Base-by-base conservation (phyloP, 495 filamentous ascomycete species). In the Daldinia concentrica region DNA sequence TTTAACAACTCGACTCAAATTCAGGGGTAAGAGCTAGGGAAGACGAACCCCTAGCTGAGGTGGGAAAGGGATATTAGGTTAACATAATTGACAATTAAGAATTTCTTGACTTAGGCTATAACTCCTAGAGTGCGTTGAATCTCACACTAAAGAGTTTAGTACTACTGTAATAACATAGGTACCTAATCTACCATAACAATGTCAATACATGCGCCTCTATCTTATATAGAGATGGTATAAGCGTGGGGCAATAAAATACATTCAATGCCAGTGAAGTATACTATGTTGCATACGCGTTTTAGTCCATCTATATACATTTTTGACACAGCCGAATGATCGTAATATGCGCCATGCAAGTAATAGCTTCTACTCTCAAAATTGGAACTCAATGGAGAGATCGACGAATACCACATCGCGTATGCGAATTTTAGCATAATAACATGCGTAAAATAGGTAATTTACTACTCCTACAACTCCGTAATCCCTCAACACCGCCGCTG, bases 391-490 rank as follows among this genome's bases (percentile, higher is more conserved):
- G 2, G 8, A 48, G 19, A 48, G 19, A 48, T 24, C 24, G 17
- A 11, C 2, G 11, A 24, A 48, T 24, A 11, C 19, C 19, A 12
- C 43, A 11, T 24, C 43, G 19, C 8, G 43, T 48, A 24, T 12
- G 19, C 43, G 24, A 24, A 22, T 22, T 48, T 22, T 48, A 48
- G 43, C 43, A 48, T 24, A n/a, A 19, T 0, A 36, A 36, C 12
- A 36, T 14, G 14, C 34, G 3, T n/a, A n/a, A n/a, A n/a, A n/a
- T 36, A 36, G 34, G 34, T 30, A 24, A 54, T 30, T 54, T 6
- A n/a, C 24, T 27, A 54, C 50, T 54, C 50, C 50, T 17, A 54
- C 50, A 54, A 54, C 50, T 30, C 50, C 50, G 12, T 30, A n/a
- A 54, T 17, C 26, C 24, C 6, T 30, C 50, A 54, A 54, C 27